Conservation (phyloP, 257 asterid species). For the Echites panduratus region DNA sequence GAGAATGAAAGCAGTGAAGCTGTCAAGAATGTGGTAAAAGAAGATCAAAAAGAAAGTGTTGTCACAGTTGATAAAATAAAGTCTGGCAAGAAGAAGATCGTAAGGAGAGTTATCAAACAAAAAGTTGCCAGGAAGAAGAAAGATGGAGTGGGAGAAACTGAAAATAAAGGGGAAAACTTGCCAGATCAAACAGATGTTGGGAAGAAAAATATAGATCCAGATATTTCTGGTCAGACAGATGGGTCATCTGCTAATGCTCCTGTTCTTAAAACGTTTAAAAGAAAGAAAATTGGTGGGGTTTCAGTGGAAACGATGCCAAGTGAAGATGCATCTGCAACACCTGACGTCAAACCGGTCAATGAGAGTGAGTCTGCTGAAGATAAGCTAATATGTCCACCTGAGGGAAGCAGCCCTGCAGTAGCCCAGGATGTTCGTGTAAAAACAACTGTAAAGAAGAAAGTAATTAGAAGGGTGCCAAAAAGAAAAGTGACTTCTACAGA, state of each 20-base stretch:
- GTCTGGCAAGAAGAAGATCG: conserved; percentile 70
- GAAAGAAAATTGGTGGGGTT: conserved; percentile 51
- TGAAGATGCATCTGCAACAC: conserved; percentile 29
- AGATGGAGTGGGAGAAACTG: conserved; percentile 24
- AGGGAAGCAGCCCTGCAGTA: conserved; percentile 26
- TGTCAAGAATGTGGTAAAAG: conserved; percentile 26
- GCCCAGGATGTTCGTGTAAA: conserved; percentile 44
- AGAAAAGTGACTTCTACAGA: conserved; percentile 45
- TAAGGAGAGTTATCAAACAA: conserved; percentile 46
- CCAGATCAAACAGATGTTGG: conserved; percentile 33
- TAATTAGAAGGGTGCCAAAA: conserved; percentile 65
- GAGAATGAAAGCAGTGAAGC: conserved; percentile 34
- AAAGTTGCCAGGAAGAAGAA: conserved; percentile 24
- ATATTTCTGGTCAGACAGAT: conserved; percentile 41
- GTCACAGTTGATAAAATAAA: conserved; percentile 40
- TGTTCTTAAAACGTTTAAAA: conserved; percentile 48
- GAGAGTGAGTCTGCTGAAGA: conserved; percentile 37
- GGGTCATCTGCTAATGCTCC: conserved; percentile 38
- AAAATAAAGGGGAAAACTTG: conserved; percentile 29
- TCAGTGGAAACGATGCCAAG: conserved; percentile 29
- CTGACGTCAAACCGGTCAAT: conserved; percentile 31
- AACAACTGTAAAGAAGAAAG: conserved; percentile 60
- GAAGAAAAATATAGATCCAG: conserved; percentile 34
- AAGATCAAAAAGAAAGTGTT: conserved; percentile 31
- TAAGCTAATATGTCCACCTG: conserved; percentile 30